Evolutionary conservation across 1,139 yeast genomes (phyloP).

Genomic region (Meyerozyma carpophila): DNA sequence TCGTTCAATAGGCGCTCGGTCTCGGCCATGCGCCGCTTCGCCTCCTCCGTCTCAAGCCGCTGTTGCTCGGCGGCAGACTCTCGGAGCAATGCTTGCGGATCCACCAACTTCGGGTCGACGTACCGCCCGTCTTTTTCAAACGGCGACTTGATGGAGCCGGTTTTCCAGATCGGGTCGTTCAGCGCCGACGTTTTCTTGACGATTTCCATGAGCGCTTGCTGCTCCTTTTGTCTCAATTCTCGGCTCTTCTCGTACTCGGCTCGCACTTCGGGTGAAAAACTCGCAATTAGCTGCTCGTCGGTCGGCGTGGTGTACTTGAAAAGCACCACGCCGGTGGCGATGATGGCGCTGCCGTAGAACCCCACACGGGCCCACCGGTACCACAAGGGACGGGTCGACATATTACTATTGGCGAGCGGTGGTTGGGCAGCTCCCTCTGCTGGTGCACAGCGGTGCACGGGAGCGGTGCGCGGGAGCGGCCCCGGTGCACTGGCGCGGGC

Average conservation of each 20-base stretch:
- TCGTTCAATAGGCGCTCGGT: slow-evolving; percentile 29
- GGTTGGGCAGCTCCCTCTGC: neutral
- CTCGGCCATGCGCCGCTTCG: slow-evolving; percentile 40
- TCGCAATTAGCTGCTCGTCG: slow-evolving; percentile 69
- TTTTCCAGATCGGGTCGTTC: slow-evolving; percentile 75
- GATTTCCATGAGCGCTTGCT: slow-evolving; percentile 59
- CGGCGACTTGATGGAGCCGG: slow-evolving; percentile 65
- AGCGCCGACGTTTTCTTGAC: slow-evolving; percentile 58
- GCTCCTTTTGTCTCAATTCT: slow-evolving; percentile 60
- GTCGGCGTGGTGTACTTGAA: slow-evolving; percentile 75
- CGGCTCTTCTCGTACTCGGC: slow-evolving; percentile 68
- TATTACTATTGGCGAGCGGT: slow-evolving; percentile 1
- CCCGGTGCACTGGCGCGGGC: neutral
- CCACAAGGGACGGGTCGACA: slow-evolving; percentile 38
- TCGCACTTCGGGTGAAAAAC: slow-evolving; percentile 77
- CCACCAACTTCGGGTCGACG: slow-evolving; percentile 35
- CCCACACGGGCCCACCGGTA: slow-evolving; percentile 57
- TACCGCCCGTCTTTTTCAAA: slow-evolving; percentile 42
- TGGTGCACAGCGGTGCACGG: no score
- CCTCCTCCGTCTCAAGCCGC: slow-evolving; percentile 39
- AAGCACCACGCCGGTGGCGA: slow-evolving; percentile 62
- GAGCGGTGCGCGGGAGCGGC: no score
- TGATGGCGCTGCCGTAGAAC: slow-evolving; percentile 51
- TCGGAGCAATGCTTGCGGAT: slow-evolving; percentile 46
- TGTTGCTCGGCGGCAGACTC: slow-evolving; percentile 42